Evolutionary conservation across 331 rosid species (phyloP).

Genomic region (Acacia pycnantha): DNA sequence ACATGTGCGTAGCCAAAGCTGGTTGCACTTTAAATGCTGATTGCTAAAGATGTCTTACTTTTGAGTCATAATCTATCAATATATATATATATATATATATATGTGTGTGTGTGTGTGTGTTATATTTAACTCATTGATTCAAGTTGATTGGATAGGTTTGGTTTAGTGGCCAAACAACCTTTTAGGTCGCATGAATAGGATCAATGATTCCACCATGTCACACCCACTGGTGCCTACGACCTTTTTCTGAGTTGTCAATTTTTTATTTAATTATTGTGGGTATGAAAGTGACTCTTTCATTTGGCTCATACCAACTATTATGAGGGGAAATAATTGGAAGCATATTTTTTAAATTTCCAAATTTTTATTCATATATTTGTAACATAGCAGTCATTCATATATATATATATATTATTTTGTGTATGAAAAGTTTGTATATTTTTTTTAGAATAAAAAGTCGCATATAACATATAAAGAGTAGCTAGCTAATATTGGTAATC

Average conservation of each 20-base stretch:
- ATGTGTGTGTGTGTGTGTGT: too few relatives aligned
- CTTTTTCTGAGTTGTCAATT: constrained; percentile 2
- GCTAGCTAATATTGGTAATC: too few relatives aligned
- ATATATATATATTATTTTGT: too few relatives aligned
- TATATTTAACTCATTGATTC: neutral
- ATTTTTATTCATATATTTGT: neutral
- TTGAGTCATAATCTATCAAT: neutral
- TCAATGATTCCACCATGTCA: neutral
- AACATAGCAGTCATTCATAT: too few relatives aligned
- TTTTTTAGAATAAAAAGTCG: too few relatives aligned
- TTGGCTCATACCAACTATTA: neutral
- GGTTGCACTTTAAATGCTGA: neutral
- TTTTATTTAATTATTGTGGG: neutral
- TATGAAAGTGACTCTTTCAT: neutral
- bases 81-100: too few relatives aligned
- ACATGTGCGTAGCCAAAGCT: neutral
- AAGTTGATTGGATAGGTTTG: neutral
- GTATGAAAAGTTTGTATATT: neutral
- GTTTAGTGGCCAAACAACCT: neutral
- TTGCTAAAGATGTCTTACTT: neutral
- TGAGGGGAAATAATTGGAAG: neutral
- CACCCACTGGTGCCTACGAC: neutral
- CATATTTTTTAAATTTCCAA: neutral
- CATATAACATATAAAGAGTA: too few relatives aligned
- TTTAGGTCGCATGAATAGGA: neutral